A percentile compares a stretch with the other conserved stretches of the same genome.
Conservation (phyloP, 2,329 filamentous ascomycete species). For the Verruconis gallopava region DNA sequence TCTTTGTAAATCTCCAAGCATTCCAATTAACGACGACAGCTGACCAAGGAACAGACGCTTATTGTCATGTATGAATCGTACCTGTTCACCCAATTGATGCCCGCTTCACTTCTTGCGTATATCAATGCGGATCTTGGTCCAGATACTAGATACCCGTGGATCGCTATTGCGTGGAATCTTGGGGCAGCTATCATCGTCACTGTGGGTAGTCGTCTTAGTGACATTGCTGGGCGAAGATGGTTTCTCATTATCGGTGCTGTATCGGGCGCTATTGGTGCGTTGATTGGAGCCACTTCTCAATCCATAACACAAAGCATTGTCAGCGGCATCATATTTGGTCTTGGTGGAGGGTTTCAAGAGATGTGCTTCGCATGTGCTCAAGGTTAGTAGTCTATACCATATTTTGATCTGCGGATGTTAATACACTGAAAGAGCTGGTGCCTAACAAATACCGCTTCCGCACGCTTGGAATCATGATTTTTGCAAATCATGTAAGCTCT, state of each 20-base stretch:
- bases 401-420: constrained; percentile 18
- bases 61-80: constrained; percentile 23
- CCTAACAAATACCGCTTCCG: constrained; percentile 19
- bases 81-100: constrained; percentile 21
- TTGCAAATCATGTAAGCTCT: constrained; percentile 22
- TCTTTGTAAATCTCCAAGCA: constrained; percentile 8
- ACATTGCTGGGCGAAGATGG: constrained; percentile 15
- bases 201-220: constrained; percentile 21
- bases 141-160: constrained; percentile 21
- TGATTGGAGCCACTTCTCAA: constrained; percentile 28
- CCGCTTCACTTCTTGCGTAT: constrained; percentile 19
- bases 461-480: constrained; percentile 20
- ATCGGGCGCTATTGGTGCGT: constrained; percentile 23
- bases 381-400: too few relatives aligned
- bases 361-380: constrained; percentile 23
- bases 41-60: constrained; percentile 13
- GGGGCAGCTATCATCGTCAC: constrained; percentile 22
- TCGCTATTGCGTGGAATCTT: constrained; percentile 22
- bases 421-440: constrained; percentile 20
- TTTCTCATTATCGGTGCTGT: constrained; percentile 20
- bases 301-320: constrained; percentile 30
- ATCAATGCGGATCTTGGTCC: constrained; percentile 23
- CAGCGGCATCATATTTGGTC: constrained; percentile 27
- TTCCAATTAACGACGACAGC: background rate
- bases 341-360: constrained; percentile 29